Conservation (phyloP, 306 rosid genomes). For the Vigna mungo region DNA sequence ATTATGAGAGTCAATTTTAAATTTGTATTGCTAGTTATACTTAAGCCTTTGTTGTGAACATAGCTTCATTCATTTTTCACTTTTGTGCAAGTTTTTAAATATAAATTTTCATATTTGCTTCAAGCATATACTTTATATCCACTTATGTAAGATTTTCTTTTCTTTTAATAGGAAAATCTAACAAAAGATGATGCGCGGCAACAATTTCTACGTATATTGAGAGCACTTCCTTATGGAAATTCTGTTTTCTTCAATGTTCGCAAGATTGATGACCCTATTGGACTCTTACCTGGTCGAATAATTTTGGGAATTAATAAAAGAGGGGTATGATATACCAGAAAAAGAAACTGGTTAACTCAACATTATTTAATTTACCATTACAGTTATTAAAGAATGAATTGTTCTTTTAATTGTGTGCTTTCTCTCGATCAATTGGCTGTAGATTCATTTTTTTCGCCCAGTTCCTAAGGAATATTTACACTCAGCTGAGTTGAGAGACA, state of each 20-base stretch:
- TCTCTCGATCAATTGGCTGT: constrained; percentile 46
- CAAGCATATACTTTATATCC: neutral
- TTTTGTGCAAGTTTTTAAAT: constrained; percentile 2
- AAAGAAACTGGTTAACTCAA: neutral
- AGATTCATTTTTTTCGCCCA: constrained; percentile 98
- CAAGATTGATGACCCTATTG: constrained; percentile 99
- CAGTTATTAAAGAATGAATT: neutral
- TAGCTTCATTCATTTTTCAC: constrained; percentile 23
- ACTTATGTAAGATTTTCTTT: constrained; percentile 11
- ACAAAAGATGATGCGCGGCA: constrained; percentile 96
- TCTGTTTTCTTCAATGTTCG: constrained; percentile 95
- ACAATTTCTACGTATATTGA: constrained; percentile 86
- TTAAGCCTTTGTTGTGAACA: constrained; percentile 6
- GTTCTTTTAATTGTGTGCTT: constrained; percentile 33
- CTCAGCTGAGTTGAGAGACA: constrained; percentile 97
- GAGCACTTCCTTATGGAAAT: constrained; percentile 93
- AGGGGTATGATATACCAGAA: constrained; percentile 70
- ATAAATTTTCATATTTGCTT: constrained; percentile 10
- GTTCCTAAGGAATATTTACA: constrained; percentile 98
- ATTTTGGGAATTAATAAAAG: constrained; percentile 94
- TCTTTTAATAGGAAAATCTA: constrained; percentile 65
- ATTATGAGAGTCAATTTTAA: constrained; percentile 9
- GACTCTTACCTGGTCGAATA: constrained; percentile 89
- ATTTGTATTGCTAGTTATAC: constrained; percentile 10
- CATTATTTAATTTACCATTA: neutral